phyloP scores from a whole-genome alignment of 2,329 filamentous ascomycete species.

The Botrytis cinerea region DNA sequence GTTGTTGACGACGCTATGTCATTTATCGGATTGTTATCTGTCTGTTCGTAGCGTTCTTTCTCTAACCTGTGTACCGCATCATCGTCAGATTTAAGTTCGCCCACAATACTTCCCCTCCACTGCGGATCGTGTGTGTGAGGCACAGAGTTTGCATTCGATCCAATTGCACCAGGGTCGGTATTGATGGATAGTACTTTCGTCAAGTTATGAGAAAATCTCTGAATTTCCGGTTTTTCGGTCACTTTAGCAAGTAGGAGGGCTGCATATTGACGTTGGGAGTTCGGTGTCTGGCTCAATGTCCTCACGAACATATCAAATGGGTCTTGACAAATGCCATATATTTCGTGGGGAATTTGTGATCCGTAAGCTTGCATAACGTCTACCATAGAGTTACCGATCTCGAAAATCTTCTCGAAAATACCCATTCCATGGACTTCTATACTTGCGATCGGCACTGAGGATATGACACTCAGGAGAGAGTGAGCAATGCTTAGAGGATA shows the following conservation, averaged over 20 bases:
- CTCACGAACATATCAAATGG: slow-evolving; percentile 49
- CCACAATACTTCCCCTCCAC: slow-evolving; percentile 36
- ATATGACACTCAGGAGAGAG: slow-evolving; percentile 52
- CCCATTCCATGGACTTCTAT: slow-evolving; percentile 53
- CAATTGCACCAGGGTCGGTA: neutral
- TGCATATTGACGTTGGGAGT: slow-evolving; percentile 48
- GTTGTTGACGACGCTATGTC: neutral
- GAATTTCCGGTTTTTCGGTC: slow-evolving; percentile 44
- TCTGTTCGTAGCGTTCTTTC: neutral
- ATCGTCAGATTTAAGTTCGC: slow-evolving; percentile 27
- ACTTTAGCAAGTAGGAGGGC: slow-evolving; percentile 48
- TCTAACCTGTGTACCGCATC: neutral
- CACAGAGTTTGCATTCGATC: neutral
- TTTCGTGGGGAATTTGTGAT: slow-evolving; percentile 28
- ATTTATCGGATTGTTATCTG: neutral
- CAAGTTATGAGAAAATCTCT: slow-evolving; percentile 31
- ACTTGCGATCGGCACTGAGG: slow-evolving; percentile 45
- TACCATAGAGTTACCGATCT: slow-evolving; percentile 48
- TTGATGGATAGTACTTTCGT: slow-evolving; percentile 22
- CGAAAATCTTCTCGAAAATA: slow-evolving; percentile 54
- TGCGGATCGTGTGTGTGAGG: neutral
- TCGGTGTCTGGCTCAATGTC: slow-evolving; percentile 48
- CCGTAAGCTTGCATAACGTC: slow-evolving; percentile 47
- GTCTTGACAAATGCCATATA: slow-evolving; percentile 43
- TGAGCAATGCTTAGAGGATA: slow-evolving; percentile 64